phyloP scores from a whole-genome alignment of 306 rosid species.

The Trifolium subterraneum region DNA sequence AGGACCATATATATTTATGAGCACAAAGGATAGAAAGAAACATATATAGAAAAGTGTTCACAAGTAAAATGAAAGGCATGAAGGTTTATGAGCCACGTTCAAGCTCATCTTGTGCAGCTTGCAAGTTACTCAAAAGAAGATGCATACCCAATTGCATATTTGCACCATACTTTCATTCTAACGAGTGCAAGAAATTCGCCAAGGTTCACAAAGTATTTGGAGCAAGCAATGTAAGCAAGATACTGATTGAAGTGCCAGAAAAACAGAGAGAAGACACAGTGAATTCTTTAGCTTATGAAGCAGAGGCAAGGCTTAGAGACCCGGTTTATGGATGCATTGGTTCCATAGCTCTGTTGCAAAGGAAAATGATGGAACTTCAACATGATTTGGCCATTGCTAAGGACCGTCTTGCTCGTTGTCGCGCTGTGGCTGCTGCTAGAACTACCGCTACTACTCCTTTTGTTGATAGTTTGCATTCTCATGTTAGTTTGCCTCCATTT shows the following conservation, averaged over 20 bases:
- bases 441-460: neutral
- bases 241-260: constrained; percentile 78
- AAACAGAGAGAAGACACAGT: constrained; percentile 86
- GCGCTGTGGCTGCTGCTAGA: constrained; percentile 40
- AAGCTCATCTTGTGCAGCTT: constrained; percentile 92
- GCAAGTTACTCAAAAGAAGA: constrained; percentile 82
- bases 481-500: constrained; percentile 49
- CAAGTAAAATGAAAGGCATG: constrained; percentile 47
- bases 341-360: constrained; percentile 72
- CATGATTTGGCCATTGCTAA: constrained; percentile 79
- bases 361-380: constrained; percentile 76
- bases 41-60: constrained; percentile 18
- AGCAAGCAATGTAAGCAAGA: constrained; percentile 96
- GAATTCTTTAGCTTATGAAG: constrained; percentile 85
- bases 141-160: constrained; percentile 83
- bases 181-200: constrained; percentile 82
- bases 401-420: constrained; percentile 77
- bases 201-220: constrained; percentile 96
- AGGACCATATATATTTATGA: constrained; percentile 47
- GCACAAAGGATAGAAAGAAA: neutral
- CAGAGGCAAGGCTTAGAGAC: constrained; percentile 81
- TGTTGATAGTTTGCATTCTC: constrained; percentile 39
- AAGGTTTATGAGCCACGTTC: constrained; percentile 81
- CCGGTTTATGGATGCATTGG: constrained; percentile 99
- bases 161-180: constrained; percentile 82